Conservation (phyloP, 768 basidiomycete species). For the Lactarius hengduanensis region DNA sequence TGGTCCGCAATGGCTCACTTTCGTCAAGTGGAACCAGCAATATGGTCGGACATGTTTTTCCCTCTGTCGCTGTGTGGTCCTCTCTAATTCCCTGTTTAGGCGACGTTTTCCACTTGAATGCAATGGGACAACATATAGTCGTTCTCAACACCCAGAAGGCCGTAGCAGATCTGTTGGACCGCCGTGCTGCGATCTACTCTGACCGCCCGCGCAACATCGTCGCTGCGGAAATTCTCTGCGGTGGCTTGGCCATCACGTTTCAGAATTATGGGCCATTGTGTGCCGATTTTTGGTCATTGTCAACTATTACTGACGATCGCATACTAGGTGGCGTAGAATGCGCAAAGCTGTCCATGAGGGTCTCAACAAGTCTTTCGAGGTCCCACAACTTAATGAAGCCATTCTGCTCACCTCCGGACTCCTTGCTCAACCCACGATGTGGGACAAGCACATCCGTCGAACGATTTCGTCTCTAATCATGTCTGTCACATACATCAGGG, state of each 20-base stretch:
- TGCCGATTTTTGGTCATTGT: neutral
- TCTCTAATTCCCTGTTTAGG: conserved; percentile 17
- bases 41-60: conserved; percentile 3
- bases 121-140: conserved; percentile 27
- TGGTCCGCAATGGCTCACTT: conserved; percentile 24
- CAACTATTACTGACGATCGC: neutral
- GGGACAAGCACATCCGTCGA: conserved; percentile 22
- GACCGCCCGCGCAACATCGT: conserved; percentile 24
- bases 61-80: too few relatives aligned
- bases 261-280: conserved; percentile 25
- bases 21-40: conserved; percentile 18
- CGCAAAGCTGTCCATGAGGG: conserved; percentile 19
- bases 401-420: conserved; percentile 20
- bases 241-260: conserved; percentile 25
- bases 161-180: conserved; percentile 31
- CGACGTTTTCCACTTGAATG: conserved; percentile 26
- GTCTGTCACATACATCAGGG: conserved; percentile 24
- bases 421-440: conserved; percentile 15
- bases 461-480: conserved; percentile 25
- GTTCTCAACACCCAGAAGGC: conserved; percentile 32
- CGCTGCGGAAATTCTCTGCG: conserved; percentile 21
- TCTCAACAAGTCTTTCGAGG: conserved; percentile 19
- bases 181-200: conserved; percentile 25
- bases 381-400: conserved; percentile 10
- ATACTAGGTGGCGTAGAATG: conserved; percentile 26